phyloP scores from a whole-genome alignment of 2,329 filamentous ascomycete genomes.

The Talaromyces pinophilus region DNA sequence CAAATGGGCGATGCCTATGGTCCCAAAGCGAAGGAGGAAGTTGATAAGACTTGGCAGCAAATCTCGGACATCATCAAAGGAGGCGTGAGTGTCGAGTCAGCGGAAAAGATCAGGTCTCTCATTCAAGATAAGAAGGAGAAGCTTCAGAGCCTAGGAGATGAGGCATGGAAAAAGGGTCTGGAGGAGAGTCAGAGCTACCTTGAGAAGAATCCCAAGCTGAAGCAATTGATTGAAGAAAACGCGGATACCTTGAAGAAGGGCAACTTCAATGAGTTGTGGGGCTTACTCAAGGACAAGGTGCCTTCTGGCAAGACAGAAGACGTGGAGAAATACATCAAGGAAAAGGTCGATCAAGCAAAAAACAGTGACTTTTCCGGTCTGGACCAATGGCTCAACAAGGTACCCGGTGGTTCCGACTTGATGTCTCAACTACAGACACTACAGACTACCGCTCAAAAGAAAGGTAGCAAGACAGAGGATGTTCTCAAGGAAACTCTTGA shows the following conservation, averaged over 20 bases:
- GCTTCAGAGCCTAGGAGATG: conserved; percentile 7
- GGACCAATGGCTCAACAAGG: conserved; percentile 3
- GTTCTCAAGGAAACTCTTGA: conserved; percentile 6
- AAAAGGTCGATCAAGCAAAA: conserved; percentile 10
- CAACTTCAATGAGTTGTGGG: conserved; percentile 5
- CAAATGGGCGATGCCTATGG: conserved; percentile 8
- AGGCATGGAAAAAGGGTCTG: conserved; percentile 9
- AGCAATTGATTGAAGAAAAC: conserved; percentile 7
- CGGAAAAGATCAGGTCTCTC: conserved; percentile 4
- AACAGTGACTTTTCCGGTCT: neutral
- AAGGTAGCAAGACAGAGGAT: neutral
- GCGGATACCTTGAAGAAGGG: conserved; percentile 6
- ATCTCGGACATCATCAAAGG: conserved; percentile 5
- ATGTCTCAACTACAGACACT: conserved; percentile 2
- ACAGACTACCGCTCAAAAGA: conserved; percentile 1
- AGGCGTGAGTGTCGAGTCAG: conserved; percentile 8
- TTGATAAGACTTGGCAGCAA: conserved; percentile 11
- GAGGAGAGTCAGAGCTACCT: neutral
- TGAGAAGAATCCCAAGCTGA: conserved; percentile 10
- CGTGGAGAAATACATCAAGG: conserved; percentile 10
- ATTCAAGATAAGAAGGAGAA: conserved; percentile 11
- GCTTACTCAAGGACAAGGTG: conserved; percentile 2
- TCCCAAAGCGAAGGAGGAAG: conserved; percentile 8
- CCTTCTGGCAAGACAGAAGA: conserved; percentile 9
- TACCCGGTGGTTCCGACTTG: conserved; percentile 7